Evolutionary conservation across 495 filamentous ascomycete species (phyloP).

Genomic region (Neurospora sp.): DNA sequence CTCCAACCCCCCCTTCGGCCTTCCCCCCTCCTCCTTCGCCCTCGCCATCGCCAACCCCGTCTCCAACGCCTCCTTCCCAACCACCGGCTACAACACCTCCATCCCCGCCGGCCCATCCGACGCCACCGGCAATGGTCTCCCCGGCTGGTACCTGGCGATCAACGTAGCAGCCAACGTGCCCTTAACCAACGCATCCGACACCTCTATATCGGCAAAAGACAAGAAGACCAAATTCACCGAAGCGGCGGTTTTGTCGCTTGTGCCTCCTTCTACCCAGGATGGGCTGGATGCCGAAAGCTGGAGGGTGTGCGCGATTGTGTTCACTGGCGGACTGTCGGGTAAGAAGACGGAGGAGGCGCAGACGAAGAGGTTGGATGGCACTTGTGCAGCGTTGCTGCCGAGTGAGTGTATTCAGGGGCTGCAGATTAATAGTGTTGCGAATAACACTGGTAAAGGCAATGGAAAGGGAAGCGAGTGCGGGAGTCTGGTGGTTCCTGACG

Average conservation of each 20-base stretch:
- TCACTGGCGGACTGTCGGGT: constrained; percentile 2
- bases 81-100: constrained; percentile 12
- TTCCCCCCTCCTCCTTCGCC: constrained; percentile 1
- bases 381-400: constrained; percentile 1
- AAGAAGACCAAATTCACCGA: constrained; percentile 1
- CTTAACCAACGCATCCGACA: not conserved
- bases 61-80: constrained; percentile 2
- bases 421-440: constrained; percentile 7
- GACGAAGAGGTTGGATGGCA: not conserved
- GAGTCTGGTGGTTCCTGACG: constrained; percentile 5
- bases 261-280: not conserved
- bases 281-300: constrained; percentile 1
- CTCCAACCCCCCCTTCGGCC: constrained; percentile 4
- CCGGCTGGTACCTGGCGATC: constrained; percentile 7
- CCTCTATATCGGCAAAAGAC: not conserved
- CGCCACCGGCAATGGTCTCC: not conserved
- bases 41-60: not conserved
- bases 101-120: constrained; percentile 2
- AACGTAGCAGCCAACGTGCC: constrained; percentile 8
- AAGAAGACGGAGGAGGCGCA: not conserved
- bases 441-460: not conserved
- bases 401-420: constrained; percentile 9
- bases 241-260: constrained; percentile 4
- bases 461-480: no score
- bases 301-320: constrained; percentile 13